Conservation (phyloP, 306 rosid species). For the Gillenia trifoliata region DNA sequence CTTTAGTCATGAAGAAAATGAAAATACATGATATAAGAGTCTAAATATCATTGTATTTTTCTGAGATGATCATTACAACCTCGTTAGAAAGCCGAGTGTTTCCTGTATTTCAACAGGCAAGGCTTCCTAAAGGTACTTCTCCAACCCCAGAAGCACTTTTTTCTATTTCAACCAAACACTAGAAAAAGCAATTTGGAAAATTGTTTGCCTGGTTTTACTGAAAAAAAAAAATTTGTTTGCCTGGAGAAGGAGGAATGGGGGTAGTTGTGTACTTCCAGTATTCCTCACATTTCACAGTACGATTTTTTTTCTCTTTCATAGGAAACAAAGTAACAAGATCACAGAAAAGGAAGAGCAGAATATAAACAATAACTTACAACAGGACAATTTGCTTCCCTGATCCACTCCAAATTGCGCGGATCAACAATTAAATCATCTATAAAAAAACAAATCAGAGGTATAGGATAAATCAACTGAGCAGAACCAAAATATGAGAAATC, state of each 20-base stretch:
- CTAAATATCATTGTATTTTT: too few species aligned
- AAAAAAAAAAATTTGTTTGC: too few species aligned
- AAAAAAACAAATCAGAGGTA: constrained; percentile 13
- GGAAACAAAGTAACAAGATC: not conserved
- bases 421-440: constrained; percentile 94
- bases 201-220: too few species aligned
- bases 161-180: not conserved
- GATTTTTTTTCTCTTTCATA: not conserved
- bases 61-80: too few species aligned
- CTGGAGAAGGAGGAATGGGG: not conserved
- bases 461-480: constrained; percentile 11
- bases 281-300: not conserved
- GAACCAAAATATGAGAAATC: not conserved
- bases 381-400: constrained; percentile 91
- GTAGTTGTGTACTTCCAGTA: not conserved
- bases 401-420: constrained; percentile 89
- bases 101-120: not conserved
- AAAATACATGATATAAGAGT: too few species aligned
- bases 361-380: constrained; percentile 52
- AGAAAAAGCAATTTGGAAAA: not conserved
- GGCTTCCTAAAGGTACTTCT: not conserved
- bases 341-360: not conserved
- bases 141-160: not conserved
- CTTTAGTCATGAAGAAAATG: too few species aligned
- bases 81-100: not conserved